Base-by-base conservation (phyloP, 2,329 filamentous ascomycete species). In the Daldinia sp. region DNA sequence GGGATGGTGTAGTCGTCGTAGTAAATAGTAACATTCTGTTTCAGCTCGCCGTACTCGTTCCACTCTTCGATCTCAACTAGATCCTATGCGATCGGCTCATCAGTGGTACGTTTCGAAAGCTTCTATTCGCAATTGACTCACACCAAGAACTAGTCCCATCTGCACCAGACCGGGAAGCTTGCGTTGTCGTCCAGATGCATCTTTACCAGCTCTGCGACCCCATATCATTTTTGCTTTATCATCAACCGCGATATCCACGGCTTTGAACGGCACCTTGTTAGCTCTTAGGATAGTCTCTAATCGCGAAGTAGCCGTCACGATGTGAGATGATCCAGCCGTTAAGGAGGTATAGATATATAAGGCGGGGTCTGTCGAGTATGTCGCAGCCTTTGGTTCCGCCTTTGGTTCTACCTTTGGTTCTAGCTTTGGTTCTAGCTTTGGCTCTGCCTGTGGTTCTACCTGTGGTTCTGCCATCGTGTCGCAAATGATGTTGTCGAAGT, bases 41-140 rank as follows among this genome's bases (percentile, higher is more conserved):
- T 93, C 64, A 99, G 86, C 79, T 98, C 94, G 78, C 93, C 93
- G 78, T 96, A 97, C 77, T 99, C 95, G 81, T 99, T 99, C 95
- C 94, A 98, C 76, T 99, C 95, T 79, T 99, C 95, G 67, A 98
- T 88, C 78, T 98, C 90, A 67, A 94, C 90, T 50, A 97, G 85
- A 76, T 97, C 95, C 94, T 97, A 53, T 19, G 39, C 11, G 30
- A 3, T 11, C 17, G 8, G n/a, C 5, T 35, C 30, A 19, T 67
- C 47, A 67, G 64, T 23, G 7, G 32, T 10, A 30, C 1, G 27
- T 29, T n/a, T 43, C 1, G 11, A 2, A 23, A 35, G 41, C 10
- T 39, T 1, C 3, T 1, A 45, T 11, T 34, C 3, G n/a, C 45
- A 55, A 52, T 55, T 23, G 37, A 87, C 91, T 73, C 85, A 97